Percentiles rank a stretch among this genome's conserved stretches.
Conservation (phyloP, 192 early-diverging fungal species). For the Linnemannia hyalina region DNA sequence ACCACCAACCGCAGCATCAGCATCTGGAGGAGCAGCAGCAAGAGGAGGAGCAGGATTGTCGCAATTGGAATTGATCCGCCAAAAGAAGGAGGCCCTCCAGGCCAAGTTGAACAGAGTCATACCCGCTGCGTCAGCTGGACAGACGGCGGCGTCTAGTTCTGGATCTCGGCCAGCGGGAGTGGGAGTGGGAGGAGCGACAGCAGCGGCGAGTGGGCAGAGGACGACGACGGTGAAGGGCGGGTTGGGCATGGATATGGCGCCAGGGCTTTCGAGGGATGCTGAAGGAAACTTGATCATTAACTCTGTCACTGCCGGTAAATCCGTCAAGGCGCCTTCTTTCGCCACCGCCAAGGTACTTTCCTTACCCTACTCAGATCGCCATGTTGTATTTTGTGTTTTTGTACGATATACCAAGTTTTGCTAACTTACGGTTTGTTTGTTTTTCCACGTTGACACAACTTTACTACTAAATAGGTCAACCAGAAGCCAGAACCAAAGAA, state of each 20-base stretch:
- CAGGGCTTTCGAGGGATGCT: conserved; percentile 46
- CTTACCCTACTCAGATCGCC: not conserved
- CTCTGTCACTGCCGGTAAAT: conserved; percentile 24
- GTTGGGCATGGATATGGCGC: conserved; percentile 31
- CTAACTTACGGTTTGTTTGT: not conserved
- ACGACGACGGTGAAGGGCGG: conserved; percentile 33
- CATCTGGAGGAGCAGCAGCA: not conserved
- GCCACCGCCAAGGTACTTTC: conserved; percentile 50
- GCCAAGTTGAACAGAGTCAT: conserved; percentile 9
- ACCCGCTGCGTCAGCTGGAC: not conserved
- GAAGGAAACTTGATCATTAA: conserved; percentile 53
- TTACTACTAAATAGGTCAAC: conserved; percentile 20
- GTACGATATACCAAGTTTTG: conserved; percentile 3
- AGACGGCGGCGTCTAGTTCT: not conserved
- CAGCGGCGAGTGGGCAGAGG: conserved; percentile 4
- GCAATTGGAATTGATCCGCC: conserved; percentile 6
- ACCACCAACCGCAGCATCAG: not conserved
- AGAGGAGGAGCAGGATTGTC: conserved; percentile 6
- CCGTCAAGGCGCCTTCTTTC: conserved; percentile 36
- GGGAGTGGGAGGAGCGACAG: conserved; percentile 2
- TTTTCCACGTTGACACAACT: conserved; percentile 13
- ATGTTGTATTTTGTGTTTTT: not conserved
- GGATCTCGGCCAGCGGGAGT: not conserved
- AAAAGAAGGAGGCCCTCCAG: conserved; percentile 19
- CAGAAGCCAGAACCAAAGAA: conserved; percentile 59